Base-by-base conservation (phyloP, 2,329 filamentous ascomycete genomes). In the Neonectria faginata region DNA sequence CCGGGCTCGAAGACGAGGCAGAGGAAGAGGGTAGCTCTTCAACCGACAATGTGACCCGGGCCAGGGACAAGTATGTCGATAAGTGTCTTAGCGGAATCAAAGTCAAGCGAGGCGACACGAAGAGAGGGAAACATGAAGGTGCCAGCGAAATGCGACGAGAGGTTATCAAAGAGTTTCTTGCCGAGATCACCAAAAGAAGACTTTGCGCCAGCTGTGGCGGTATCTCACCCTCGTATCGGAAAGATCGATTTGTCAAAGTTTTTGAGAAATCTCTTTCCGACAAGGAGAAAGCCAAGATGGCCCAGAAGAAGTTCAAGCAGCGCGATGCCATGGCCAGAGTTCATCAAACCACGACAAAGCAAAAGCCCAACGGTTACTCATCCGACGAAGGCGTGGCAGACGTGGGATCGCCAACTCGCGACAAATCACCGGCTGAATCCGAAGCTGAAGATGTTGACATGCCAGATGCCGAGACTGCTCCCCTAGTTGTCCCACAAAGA, bases 161-260 rank as follows among this genome's bases (percentile, higher is more conserved):
- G 44, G 83, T 97, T 48, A 86, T 97, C 71, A 93, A 94, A 76
- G 89, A 93, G 16, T 97, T 99, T 70, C 84, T 97, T 65, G 87
- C 86, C 57, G 87, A 90, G 29, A 91, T 97, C 59, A 87, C 87
- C 52, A 87, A 86, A 71, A 84, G 86, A 51, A 91, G 89, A 72
- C 87, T 87, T 73, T 99, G 96, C 80, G 83, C 83, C 50, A 84
- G 81, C 60, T 90, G 88, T 70, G 81, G 83, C 54, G 92, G 91
- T 29, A 88, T 96, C 66, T 94, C 92, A 14, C 94, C 94, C 11
- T 84, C 85, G 2, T 98, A 93, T 79, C 90, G 95, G 72, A 97
- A 97, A 78, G 95, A 99, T 74, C 87, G 91, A 47, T 96, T 89
- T 73, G 91, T 94, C 75, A 99, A 98, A 79, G 94, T 99, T 58